Base-by-base conservation (phyloP, 805 yeast species). In the Cyberlindnera xishuangbannaensis region DNA sequence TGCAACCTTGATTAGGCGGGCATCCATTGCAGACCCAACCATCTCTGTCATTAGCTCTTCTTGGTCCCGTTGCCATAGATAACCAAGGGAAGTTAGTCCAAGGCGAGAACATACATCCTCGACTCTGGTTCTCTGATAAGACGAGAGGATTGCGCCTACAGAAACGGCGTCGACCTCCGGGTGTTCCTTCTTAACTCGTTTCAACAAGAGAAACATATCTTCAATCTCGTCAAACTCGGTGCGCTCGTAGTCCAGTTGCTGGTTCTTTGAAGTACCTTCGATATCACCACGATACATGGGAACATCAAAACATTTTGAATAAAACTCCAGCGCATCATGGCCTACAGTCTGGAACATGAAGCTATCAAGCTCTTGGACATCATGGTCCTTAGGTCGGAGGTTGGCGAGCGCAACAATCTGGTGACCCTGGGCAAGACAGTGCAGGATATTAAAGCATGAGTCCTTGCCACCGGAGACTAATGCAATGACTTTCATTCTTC, bases 341-440 rank as follows among this genome's bases (percentile, higher is more conserved):
- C 98, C 98, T 7, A 92, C 97, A 0, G 98, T 92, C 59, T 92
- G 98, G 58, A 84, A 92, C 98, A 92, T 92, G 53, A 81, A 90
- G 34, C 95, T 84, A 55, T 92, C 97, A 34, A 92, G 61, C 56
- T 92, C 98, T 45, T 77, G 80, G 17, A 59, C 53, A 5, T 45
- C 30, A 15, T 65, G 49, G 21, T 55, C 58, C 1, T 68, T 67
- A 1, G 96, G 96, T 48, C 76, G 75, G 40, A 92, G 58, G 50
- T 92, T 92, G 0, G 87, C 97, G 29, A 90, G 58, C 1, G 95
- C 96, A 1, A 74, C 74, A 6, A 92, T 62, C 47, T 84, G 83
- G 60, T 92, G 98, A 11, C 94, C 95, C 33, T 83, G 76, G 3
- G 72, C 68, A n/a, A 83, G 54, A 50, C 97, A 86, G 53, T 92